Conservation (phyloP, 2,329 filamentous ascomycete species). For the Calonectria naviculata region DNA sequence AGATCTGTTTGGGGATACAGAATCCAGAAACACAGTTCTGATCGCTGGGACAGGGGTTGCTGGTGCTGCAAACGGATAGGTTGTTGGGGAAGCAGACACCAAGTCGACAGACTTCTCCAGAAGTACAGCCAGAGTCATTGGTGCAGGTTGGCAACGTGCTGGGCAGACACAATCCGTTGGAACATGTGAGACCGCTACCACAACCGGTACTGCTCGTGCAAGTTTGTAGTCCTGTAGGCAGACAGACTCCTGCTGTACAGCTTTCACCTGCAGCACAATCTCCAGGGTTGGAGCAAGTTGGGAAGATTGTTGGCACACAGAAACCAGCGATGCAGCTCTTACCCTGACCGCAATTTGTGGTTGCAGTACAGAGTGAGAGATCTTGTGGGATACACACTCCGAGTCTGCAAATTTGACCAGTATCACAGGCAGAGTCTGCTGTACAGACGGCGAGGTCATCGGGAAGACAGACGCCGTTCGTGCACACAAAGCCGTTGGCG, state of each 20-base stretch:
- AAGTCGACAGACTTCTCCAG: neutral
- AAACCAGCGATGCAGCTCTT: neutral
- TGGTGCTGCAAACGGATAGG: neutral
- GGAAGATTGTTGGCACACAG: constrained; percentile 6
- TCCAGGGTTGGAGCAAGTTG: neutral
- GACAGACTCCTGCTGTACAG: neutral
- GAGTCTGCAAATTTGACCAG: neutral
- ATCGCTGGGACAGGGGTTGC: neutral
- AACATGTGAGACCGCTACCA: neutral
- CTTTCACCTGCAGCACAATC: neutral
- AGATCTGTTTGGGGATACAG: neutral
- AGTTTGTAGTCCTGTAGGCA: neutral
- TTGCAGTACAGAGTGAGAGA: neutral
- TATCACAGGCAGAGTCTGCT: neutral
- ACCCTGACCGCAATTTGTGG: neutral
- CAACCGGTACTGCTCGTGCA: neutral
- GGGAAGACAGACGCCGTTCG: constrained; percentile 8
- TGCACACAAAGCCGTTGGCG: neutral
- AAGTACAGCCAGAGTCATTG: neutral
- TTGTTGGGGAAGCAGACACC: neutral
- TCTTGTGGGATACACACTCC: constrained; percentile 7
- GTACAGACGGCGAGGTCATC: neutral
- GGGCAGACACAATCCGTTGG: neutral
- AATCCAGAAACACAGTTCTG: neutral
- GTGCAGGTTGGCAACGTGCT: neutral